These are phyloP conservation scores for Physaria fendleri DNA, from an alignment of 345 rosid genomes.

Conservation along the genomic window DNA sequence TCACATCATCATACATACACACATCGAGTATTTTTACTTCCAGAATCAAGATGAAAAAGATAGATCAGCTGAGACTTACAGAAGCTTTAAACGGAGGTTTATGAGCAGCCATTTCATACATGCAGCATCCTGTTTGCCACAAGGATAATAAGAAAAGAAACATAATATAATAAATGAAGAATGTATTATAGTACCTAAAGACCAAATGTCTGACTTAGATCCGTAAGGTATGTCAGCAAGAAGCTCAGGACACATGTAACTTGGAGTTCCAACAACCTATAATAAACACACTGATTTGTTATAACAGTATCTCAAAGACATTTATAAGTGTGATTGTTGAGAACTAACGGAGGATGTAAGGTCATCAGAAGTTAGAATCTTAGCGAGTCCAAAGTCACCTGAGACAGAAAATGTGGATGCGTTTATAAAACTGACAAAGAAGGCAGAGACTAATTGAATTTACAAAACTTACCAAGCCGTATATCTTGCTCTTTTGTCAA, in stretches of 20 bases:
- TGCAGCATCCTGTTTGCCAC: conserved; percentile 73
- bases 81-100: conserved; percentile 95
- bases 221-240: conserved; percentile 98
- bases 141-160: not conserved
- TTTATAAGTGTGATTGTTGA: not conserved
- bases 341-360: conserved; percentile 86
- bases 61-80: conserved; percentile 43
- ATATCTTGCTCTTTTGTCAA: conserved; percentile 87
- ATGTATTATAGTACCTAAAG: conserved; percentile 50
- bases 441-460: not conserved
- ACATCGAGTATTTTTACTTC: not conserved
- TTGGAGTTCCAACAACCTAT: conserved; percentile 98
- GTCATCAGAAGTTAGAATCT: conserved; percentile 85
- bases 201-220: conserved; percentile 98
- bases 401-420: conserved; percentile 22
- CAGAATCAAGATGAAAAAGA: not conserved
- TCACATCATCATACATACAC: too few relatives aligned
- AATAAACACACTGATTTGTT: conserved; percentile 8
- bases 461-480: conserved; percentile 54
- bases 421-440: not conserved
- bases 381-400: conserved; percentile 99
- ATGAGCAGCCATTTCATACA: conserved; percentile 87
- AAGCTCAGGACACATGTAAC: conserved; percentile 99
- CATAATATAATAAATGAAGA: not conserved
- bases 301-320: not conserved